A percentile compares a stretch with the other conserved stretches of the same genome.
phyloP scores from a whole-genome alignment of 768 basidiomycete genomes.

The Dentipellis sp. region DNA sequence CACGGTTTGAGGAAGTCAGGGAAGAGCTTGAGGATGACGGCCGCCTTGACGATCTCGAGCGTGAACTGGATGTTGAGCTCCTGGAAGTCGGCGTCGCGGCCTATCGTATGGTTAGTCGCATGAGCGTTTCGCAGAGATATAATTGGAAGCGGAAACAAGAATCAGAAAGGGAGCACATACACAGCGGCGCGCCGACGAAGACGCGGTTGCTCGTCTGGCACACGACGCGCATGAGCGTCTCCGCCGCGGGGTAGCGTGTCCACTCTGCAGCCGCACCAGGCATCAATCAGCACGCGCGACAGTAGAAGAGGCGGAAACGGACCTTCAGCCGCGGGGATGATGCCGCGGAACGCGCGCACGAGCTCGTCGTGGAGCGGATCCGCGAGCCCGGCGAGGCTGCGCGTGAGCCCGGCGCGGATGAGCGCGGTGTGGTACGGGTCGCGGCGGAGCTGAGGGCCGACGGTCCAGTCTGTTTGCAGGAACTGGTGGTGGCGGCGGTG shows the following conservation, averaged over 20 bases:
- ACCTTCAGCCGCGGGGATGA: background rate
- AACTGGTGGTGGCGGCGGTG: too few relatives aligned
- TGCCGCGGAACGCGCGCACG: background rate
- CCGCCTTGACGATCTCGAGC: slow-evolving; percentile 22
- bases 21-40: slow-evolving; percentile 24
- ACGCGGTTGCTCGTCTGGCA: slow-evolving; percentile 31
- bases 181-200: slow-evolving; percentile 30
- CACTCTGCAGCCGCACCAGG: background rate
- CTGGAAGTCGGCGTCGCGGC: slow-evolving; percentile 27
- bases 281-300: background rate
- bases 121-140: too few relatives aligned
- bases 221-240: slow-evolving; percentile 12
- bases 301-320: background rate
- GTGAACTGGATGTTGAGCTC: slow-evolving; percentile 26
- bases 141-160: too few relatives aligned
- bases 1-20: slow-evolving; percentile 27
- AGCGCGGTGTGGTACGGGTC: background rate
- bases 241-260: background rate
- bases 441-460: background rate
- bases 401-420: slow-evolving; percentile 1
- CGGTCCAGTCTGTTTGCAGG: background rate
- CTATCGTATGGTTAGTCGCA: slow-evolving; percentile 15
- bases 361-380: background rate
- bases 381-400: background rate
- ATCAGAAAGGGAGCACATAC: slow-evolving; percentile 6